These are phyloP conservation scores for Colletotrichum nymphaeae DNA, from an alignment of 2,329 filamentous ascomycete species.

Conservation along the genomic window DNA sequence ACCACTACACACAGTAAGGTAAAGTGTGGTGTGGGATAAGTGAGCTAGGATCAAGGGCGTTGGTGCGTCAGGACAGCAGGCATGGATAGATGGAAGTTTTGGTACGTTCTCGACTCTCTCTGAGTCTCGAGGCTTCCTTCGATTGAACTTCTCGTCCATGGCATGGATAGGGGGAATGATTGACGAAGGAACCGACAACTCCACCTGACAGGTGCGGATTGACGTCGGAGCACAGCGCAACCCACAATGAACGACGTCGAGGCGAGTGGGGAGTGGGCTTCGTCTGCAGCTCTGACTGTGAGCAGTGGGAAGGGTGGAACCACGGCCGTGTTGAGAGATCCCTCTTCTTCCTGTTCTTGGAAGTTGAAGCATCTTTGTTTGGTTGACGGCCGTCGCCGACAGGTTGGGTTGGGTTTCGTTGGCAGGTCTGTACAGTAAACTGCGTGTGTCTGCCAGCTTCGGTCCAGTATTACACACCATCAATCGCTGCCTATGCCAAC, in stretches of 20 bases:
- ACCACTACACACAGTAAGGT: not conserved
- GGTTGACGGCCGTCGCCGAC: constrained; percentile 24
- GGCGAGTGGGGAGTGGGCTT: constrained; percentile 19
- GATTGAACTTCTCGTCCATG: not conserved
- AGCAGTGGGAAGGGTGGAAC: constrained; percentile 16
- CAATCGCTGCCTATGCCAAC: not conserved
- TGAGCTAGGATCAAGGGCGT: constrained; percentile 9
- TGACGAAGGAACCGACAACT: constrained; percentile 17
- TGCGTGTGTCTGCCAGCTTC: not conserved
- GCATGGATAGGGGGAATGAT: not conserved
- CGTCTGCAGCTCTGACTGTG: constrained; percentile 15
- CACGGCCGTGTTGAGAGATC: not conserved
- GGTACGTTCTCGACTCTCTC: no score
- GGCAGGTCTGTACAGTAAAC: not conserved
- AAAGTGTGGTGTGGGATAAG: not conserved
- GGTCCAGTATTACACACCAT: not conserved
- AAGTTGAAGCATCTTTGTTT: not conserved
- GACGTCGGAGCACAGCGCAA: constrained; percentile 9
- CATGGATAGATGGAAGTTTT: constrained; percentile 19
- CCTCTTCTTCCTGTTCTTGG: not conserved
- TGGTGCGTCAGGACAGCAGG: constrained; percentile 3
- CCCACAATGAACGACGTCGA: not conserved
- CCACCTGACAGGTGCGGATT: constrained; percentile 17
- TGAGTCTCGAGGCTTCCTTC: not conserved
- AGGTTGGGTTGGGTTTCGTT: constrained; percentile 17